A percentile compares a stretch with the other conserved stretches of the same genome.
These are phyloP conservation scores for Ascoidea asiatica DNA, from an alignment of 805 yeast genomes.

Conservation along the genomic window DNA sequence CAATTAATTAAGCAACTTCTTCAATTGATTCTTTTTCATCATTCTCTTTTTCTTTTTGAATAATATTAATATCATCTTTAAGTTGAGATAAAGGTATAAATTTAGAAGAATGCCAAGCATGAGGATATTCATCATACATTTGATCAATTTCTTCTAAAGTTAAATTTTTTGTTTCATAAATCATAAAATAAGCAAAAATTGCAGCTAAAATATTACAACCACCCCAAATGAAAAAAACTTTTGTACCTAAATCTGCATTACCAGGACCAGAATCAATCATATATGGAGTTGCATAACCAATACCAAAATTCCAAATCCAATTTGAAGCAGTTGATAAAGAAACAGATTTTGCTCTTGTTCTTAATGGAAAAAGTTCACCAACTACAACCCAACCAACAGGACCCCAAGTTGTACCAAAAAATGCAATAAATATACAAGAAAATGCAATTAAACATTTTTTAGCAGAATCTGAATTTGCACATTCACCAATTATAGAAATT, in stretches of 20 bases:
- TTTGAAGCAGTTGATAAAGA: slow-evolving; percentile 62
- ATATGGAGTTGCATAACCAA: slow-evolving; percentile 63
- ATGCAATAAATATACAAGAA: slow-evolving; percentile 47
- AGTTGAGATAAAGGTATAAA: slow-evolving; percentile 16
- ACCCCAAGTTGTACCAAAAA: slow-evolving; percentile 78
- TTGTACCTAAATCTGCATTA: slow-evolving; percentile 45
- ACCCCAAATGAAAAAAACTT: slow-evolving; percentile 67
- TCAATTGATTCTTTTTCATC: background rate
- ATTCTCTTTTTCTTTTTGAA: background rate
- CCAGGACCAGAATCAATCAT: slow-evolving; percentile 51
- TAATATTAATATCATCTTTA: background rate
- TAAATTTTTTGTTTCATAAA: slow-evolving; percentile 56
- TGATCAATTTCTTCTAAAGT: slow-evolving; percentile 56
- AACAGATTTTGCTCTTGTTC: slow-evolving; percentile 62
- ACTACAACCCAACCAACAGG: slow-evolving; percentile 59
- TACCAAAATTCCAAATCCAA: slow-evolving; percentile 66
- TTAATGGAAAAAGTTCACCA: slow-evolving; percentile 54
- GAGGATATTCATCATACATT: slow-evolving; percentile 26
- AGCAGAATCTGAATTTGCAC: slow-evolving; percentile 17
- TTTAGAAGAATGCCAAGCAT: slow-evolving; percentile 20
- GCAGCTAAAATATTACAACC: slow-evolving; percentile 45
- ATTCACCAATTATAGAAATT: slow-evolving; percentile 27
- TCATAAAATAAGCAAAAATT: slow-evolving; percentile 41
- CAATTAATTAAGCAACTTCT: background rate
- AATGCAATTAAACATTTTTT: slow-evolving; percentile 36